These are phyloP conservation scores for Daldinia sp. DNA, from an alignment of 2,329 filamentous ascomycete genomes.

Conservation along the genomic window DNA sequence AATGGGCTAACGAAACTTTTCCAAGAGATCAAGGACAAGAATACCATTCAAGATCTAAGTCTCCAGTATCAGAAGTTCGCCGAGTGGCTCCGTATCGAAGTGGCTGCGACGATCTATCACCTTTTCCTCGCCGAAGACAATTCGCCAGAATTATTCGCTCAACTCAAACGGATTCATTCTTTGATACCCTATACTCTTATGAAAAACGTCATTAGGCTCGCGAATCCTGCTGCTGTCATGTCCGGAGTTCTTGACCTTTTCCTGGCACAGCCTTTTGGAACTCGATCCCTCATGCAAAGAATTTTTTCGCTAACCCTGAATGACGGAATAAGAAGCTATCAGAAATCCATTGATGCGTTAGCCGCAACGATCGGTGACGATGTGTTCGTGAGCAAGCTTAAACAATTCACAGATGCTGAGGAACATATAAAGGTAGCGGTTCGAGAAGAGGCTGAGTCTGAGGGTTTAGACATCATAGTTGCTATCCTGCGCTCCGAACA, in stretches of 20 bases:
- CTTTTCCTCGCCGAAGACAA: constrained; percentile 98
- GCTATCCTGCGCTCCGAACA: constrained; percentile 84
- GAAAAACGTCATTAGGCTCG: constrained; percentile 96
- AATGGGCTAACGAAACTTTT: constrained; percentile 95
- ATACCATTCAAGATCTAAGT: constrained; percentile 86
- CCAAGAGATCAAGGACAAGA: constrained; percentile 90
- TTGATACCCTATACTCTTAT: constrained; percentile 91
- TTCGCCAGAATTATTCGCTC: constrained; percentile 93
- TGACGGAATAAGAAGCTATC: constrained; percentile 88
- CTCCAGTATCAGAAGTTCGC: constrained; percentile 98
- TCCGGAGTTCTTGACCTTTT: constrained; percentile 95
- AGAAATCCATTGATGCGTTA: constrained; percentile 86
- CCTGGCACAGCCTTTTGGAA: constrained; percentile 92
- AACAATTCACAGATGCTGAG: constrained; percentile 79
- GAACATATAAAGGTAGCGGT: constrained; percentile 81
- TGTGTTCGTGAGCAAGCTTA: constrained; percentile 83
- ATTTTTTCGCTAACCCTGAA: constrained; percentile 93
- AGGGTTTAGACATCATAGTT: constrained; percentile 87
- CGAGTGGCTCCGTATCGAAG: constrained; percentile 97
- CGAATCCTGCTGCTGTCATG: constrained; percentile 97
- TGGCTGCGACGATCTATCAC: constrained; percentile 96
- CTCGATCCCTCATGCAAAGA: constrained; percentile 89
- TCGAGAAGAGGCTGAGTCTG: constrained; percentile 76
- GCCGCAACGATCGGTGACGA: constrained; percentile 83
- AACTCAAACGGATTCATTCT: constrained; percentile 93